Percentiles rank a stretch among this genome's conserved stretches.
Evolutionary conservation across 305 asterid genomes (phyloP).

Genomic region (Fraxinus platypoda): DNA sequence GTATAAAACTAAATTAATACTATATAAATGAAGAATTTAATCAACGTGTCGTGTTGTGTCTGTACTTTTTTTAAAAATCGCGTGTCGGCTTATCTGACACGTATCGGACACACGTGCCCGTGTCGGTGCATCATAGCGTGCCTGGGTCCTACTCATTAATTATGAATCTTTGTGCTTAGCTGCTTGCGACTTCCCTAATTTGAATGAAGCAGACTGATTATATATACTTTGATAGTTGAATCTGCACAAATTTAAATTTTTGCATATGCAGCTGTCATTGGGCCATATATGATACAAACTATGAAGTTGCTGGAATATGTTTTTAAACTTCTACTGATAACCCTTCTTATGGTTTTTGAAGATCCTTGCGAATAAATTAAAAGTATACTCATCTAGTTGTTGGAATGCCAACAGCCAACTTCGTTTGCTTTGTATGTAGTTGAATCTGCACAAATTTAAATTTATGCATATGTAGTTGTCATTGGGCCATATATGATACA

Average conservation of each 20-base stretch:
- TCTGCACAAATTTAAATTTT: neutral
- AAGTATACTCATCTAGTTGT: neutral
- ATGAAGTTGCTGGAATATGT: neutral
- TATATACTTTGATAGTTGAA: neutral
- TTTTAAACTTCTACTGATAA: neutral
- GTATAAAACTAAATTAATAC: too few relatives aligned
- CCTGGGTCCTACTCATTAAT: neutral
- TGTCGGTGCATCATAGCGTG: too few relatives aligned
- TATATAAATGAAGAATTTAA: too few relatives aligned
- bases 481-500: neutral
- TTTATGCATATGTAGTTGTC: neutral
- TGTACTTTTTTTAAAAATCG: too few relatives aligned
- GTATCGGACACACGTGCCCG: too few relatives aligned
- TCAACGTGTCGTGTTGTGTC: too few relatives aligned
- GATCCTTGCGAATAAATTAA: neutral
- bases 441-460: too few relatives aligned
- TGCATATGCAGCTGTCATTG: neutral
- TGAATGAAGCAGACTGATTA: neutral
- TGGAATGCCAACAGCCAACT: neutral
- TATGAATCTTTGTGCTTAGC: neutral
- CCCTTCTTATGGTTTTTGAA: neutral
- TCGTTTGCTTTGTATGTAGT: neutral
- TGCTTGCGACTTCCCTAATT: neutral
- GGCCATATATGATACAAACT: neutral
- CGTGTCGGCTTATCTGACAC: too few relatives aligned